Evolutionary conservation across 352 stramenopile species (phyloP).

Genomic region (Globisporangium paroecandrum): DNA sequence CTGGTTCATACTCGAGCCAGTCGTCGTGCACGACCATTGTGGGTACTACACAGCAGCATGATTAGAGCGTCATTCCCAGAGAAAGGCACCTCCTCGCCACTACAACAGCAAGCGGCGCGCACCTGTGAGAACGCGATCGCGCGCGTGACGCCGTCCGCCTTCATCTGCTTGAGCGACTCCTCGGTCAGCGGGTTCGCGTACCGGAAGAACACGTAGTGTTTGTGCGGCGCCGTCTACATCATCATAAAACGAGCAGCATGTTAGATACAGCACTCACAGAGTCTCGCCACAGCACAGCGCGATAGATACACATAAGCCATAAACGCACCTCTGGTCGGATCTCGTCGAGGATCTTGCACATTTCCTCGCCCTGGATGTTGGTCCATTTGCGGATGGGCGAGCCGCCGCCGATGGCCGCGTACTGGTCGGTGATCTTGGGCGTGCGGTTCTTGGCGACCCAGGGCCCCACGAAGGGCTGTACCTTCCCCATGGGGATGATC

Average conservation of each 20-base stretch:
- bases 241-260: constrained; percentile 1
- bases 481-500: constrained; percentile 96
- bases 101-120: neutral
- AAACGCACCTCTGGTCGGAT: constrained; percentile 68
- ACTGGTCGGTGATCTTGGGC: constrained; percentile 94
- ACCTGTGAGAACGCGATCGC: constrained; percentile 95
- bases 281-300: neutral
- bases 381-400: constrained; percentile 98
- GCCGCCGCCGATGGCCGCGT: constrained; percentile 95
- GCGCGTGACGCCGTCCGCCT: constrained; percentile 91
- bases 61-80: neutral
- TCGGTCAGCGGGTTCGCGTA: constrained; percentile 98
- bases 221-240: constrained; percentile 80
- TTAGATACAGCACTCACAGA: neutral
- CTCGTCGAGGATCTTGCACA: constrained; percentile 88
- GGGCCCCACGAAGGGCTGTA: constrained; percentile 83
- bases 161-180: constrained; percentile 94
- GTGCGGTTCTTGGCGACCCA: constrained; percentile 86
- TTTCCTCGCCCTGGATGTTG: constrained; percentile 90
- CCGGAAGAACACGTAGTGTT: constrained; percentile 97
- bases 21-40: constrained; percentile 98
- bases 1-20: constrained; percentile 93
- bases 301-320: neutral
- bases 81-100: neutral
- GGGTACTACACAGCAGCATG: constrained; percentile 75